Conservation (phyloP, 768 basidiomycete genomes). For the Lepiota brunneoincarnata region DNA sequence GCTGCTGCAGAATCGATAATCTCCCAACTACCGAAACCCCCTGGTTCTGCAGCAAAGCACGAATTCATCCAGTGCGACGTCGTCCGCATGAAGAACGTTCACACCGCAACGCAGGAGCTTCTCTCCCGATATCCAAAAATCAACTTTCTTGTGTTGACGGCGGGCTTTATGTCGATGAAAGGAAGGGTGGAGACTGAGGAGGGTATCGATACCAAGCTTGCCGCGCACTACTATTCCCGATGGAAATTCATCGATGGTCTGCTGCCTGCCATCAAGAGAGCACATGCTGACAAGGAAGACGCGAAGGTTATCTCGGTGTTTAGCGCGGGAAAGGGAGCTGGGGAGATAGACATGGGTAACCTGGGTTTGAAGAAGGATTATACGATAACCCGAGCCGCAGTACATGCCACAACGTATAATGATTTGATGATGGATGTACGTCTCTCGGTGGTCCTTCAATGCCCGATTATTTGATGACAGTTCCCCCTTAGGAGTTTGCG, state of each 20-base stretch:
- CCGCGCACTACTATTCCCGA: constrained; percentile 48
- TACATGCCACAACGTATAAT: constrained; percentile 41
- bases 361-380: constrained; percentile 49
- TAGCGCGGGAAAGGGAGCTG: constrained; percentile 31
- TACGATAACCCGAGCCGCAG: constrained; percentile 28
- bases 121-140: constrained; percentile 37
- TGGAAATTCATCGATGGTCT: constrained; percentile 48
- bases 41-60: constrained; percentile 11
- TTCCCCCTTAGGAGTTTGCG: constrained; percentile 34
- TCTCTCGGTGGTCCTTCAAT: constrained; percentile 28
- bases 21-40: constrained; percentile 29
- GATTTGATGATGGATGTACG: constrained; percentile 53
- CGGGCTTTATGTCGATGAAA: constrained; percentile 38
- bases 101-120: constrained; percentile 29
- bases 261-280: constrained; percentile 38
- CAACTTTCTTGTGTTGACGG: constrained; percentile 48
- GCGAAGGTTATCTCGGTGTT: constrained; percentile 48
- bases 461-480: constrained; percentile 38
- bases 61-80: constrained; percentile 48
- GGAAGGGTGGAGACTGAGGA: constrained; percentile 33
- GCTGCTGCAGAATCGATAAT: constrained; percentile 16
- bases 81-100: constrained; percentile 42
- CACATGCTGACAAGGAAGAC: constrained; percentile 45
- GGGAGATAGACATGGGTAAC: constrained; percentile 39
- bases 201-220: constrained; percentile 32